Evolutionary conservation across 2,329 filamentous ascomycete species (phyloP), one percentile per base, ranked within the genome.

Genomic region (Aspergillus costaricaensis): DNA sequence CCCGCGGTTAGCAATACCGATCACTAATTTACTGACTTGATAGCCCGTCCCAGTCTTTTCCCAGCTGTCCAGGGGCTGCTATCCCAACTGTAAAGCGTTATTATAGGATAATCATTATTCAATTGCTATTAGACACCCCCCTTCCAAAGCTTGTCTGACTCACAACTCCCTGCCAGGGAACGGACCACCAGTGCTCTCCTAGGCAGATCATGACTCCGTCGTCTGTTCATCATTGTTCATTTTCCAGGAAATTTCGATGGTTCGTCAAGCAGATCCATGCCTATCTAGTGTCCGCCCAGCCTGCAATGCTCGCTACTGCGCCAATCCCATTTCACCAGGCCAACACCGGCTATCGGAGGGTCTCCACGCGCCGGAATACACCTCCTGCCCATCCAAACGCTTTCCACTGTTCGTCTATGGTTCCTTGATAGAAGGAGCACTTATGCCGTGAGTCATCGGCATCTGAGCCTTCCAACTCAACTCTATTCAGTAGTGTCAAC

Each of bases 221-320:
- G 32, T 36, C 12, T 36, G 32, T 36, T 36, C 12, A 14, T 30
- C n/a, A 12, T 47, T 53, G 21, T 48, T 41, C 51, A 58, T 44
- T 38, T 58, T 14, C 25, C 51, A 55, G 51, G 23, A 56, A 61
- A 57, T 52, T 61, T 55, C 56, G 23, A 30, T 49, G 21, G 49
- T 32, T 55, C 54, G 30, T 25, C n/a, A 27, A 55, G 59, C 44
- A 56, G 56, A 61, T 61, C 59, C 52, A 52, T 59, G 44, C 52
- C 54, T 23, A 51, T 56, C 41, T 55, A 44, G 53, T 55, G 23
- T 55, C 41, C 53, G 53, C 53, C 41, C 41, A 44, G 55, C 41
- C 49, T 57, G 49, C 48, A 23, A 41, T 32, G 50, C 52, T 55
- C 58, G 58, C 61, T 62, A 60, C 54, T 58, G 30, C 61, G 55